Evolutionary conservation across 2,329 filamentous ascomycete species (phyloP), one percentile per base, ranked within the genome.

Genomic region (Stemphylium vesicarium): DNA sequence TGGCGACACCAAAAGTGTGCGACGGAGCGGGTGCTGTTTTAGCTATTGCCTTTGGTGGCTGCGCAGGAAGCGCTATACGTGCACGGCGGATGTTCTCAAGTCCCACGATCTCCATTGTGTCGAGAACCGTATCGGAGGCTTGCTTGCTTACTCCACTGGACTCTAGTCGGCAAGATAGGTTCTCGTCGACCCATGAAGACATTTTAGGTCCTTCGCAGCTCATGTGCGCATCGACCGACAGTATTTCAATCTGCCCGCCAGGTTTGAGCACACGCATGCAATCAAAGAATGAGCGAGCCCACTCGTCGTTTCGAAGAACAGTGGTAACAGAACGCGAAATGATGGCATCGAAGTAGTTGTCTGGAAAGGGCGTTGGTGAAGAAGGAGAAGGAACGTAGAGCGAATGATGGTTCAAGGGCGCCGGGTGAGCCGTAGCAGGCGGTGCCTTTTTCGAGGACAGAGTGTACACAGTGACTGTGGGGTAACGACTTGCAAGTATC

Each of bases 101-200:
- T 1, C 65, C 65, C 15, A 69, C 66, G 20, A 68, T 68, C 41
- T 68, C 66, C 63, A 69, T 67, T 4, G 65, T 69, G 42, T 69
- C 65, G 31, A 69, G 62, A 10, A 69, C 61, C 15, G 60, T 68
- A 49, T 69, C 65, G 12, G 65, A 68, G 4, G 66, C 56, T 16
- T 63, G 59, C 39, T 57, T 66, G 57, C 64, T 66, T 42, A 67
- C 45, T 29, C 54, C 62, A 37, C 63, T 53, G 11, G 60, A 63
- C 35, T 69, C 65, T 3, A 69, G 54, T 26, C 63, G 53, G 45
- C 52, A 51, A 8, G 59, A 60, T n/a, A 69, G 22, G 18, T 66
- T 47, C 20, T 68, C 58, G n/a, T 69, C 63, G 36, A 68, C 65
- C 66, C 66, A 69, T 4, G 49, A 46, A 18, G 63, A 52, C 13